phyloP scores from a whole-genome alignment of 768 basidiomycete genomes.

The Leucocoprinus birnbaumii region DNA sequence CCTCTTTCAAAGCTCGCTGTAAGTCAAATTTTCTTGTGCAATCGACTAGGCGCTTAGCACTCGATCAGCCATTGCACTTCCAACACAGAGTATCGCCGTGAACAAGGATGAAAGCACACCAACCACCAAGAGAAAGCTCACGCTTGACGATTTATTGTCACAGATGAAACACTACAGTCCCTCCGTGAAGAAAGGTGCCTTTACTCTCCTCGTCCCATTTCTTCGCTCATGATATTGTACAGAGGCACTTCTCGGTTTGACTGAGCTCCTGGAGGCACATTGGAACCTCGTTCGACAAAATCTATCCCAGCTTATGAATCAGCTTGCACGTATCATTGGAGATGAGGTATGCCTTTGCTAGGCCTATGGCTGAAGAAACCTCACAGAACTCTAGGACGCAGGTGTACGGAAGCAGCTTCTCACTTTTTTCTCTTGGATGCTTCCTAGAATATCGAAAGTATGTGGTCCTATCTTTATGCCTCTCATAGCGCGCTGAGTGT shows the following conservation, averaged over 20 bases:
- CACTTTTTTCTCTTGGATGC: conserved; percentile 68
- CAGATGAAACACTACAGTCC: conserved; percentile 85
- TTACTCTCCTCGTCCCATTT: neutral
- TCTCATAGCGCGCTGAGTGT: neutral
- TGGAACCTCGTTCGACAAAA: conserved; percentile 50
- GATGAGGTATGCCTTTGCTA: conserved; percentile 63
- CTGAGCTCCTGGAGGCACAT: conserved; percentile 67
- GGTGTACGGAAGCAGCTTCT: conserved; percentile 73
- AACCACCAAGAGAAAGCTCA: conserved; percentile 72
- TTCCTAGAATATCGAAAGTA: conserved; percentile 63
- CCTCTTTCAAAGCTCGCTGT: conserved; percentile 95
- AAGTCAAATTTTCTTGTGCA: conserved; percentile 25
- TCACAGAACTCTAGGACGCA: conserved; percentile 54
- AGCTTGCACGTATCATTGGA: conserved; percentile 66
- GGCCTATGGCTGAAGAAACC: conserved; percentile 9
- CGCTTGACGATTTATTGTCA: conserved; percentile 71
- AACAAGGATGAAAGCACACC: conserved; percentile 57
- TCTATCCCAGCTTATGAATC: conserved; percentile 53
- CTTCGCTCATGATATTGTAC: neutral
- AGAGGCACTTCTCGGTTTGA: conserved; percentile 76
- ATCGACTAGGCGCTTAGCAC: conserved; percentile 15
- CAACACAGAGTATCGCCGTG: conserved; percentile 72
- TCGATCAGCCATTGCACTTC: conserved; percentile 83
- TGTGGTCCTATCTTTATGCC: conserved; percentile 8
- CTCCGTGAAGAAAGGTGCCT: conserved; percentile 67